phyloP scores from a whole-genome alignment of 2,329 filamentous ascomycete species.

The Septoria linicola region DNA sequence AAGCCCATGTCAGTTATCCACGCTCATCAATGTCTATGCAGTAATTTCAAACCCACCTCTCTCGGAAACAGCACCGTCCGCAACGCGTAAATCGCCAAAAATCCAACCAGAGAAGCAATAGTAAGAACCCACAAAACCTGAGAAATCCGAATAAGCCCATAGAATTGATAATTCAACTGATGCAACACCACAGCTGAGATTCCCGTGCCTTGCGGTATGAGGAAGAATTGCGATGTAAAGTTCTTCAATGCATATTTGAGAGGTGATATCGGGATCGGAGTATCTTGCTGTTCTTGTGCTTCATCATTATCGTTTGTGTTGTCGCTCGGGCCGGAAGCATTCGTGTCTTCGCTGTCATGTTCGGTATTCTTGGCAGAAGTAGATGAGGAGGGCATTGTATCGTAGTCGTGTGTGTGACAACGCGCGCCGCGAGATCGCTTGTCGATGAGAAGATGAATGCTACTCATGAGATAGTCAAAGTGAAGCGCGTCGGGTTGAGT shows the following conservation, averaged over 20 bases:
- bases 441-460: no score
- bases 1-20: no score
- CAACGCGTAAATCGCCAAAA: constrained; percentile 13
- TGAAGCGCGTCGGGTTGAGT: no score
- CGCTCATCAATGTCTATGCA: no score
- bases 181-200: constrained; percentile 17
- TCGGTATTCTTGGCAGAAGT: no score
- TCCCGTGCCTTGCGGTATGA: constrained; percentile 23
- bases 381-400: no score
- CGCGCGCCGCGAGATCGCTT: no score
- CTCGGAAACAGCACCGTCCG: constrained; percentile 9
- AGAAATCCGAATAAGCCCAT: constrained; percentile 16
- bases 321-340: background rate
- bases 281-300: background rate
- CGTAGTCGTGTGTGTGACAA: no score
- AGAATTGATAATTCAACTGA: constrained; percentile 20
- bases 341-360: background rate
- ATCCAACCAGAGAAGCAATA: constrained; percentile 9
- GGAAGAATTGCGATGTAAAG: constrained; percentile 24
- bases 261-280: background rate
- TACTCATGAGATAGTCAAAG: no score
- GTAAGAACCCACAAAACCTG: constrained; percentile 21
- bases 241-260: constrained; percentile 9
- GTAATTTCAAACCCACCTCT: constrained; percentile 13
- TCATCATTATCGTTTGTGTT: no score